Base-by-base conservation (phyloP, 2,329 filamentous ascomycete genomes). In the Ploettnerulaceae sp. region DNA sequence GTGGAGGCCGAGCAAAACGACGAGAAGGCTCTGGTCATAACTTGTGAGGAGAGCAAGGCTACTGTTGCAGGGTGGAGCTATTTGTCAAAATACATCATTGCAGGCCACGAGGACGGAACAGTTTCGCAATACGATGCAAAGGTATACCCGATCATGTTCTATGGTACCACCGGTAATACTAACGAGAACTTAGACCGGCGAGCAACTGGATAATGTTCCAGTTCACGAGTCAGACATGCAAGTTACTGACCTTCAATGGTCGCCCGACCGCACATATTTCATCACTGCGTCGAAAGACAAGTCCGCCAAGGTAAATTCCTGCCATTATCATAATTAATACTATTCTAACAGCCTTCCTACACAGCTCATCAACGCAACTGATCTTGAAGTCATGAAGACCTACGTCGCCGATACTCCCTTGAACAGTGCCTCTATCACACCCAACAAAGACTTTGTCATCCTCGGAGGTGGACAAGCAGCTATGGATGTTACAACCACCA, bases 261-360 rank as follows among this genome's bases (percentile, higher is more conserved):
- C 89, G 45, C 69, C 81, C 44, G 93, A 98, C 75, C 82, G 91
- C 61, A 95, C 90, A 62, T 96, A 96, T 74, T 97, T 97, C 75
- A 93, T 98, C 74, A 98, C 93, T 49, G 85, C 93, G 48, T 93
- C 86, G 65, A 97, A 96, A 76, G 93, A 98, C 77, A 98, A 98
- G 79, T 85, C 86, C 36, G 86, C 93, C 57, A 95, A 95, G 79
- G 84, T 87, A 73, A 26, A 18, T 31, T n/a, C n/a, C n/a, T n/a
- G n/a, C n/a, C n/a, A n/a, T n/a, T n/a, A n/a, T n/a, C n/a, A n/a
- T n/a, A n/a, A n/a, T n/a, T n/a, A n/a, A n/a, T n/a, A n/a, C n/a
- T 14, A 14, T 22, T 20, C 11, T 15, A 7, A 12, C 12, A 35
- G 52, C 56, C 48, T 57, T 39, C 4, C 26, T 3, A 14, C 17